Percentiles rank a stretch among this genome's conserved stretches.
These are phyloP conservation scores for Mortierella sp. DNA, from an alignment of 371 early-diverging fungal genomes.

Conservation along the genomic window DNA sequence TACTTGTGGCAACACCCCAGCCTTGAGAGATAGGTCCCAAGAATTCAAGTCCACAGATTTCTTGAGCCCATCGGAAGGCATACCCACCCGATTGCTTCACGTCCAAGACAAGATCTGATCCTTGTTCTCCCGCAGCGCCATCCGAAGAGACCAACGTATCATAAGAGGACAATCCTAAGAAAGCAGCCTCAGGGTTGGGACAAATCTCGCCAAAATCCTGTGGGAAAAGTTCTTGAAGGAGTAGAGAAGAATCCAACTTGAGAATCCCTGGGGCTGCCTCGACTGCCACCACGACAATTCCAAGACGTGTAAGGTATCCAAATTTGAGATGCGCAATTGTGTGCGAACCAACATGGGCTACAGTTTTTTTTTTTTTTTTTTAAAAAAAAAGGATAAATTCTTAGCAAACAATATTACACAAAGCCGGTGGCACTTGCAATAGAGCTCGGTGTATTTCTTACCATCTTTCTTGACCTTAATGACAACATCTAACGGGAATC, in stretches of 20 bases:
- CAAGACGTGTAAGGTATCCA: constrained; percentile 32
- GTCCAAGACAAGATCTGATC: constrained; percentile 28
- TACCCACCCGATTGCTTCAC: constrained; percentile 28
- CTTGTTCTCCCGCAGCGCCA: constrained; percentile 29
- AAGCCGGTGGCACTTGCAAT: neutral
- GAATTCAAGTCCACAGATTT: constrained; percentile 39
- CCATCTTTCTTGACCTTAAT: constrained; percentile 47
- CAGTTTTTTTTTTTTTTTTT: neutral
- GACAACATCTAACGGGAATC: constrained; percentile 32
- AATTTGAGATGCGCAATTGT: constrained; percentile 35
- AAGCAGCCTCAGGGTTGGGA: constrained; percentile 35
- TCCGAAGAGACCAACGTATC: constrained; percentile 29
- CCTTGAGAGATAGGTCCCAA: constrained; percentile 36
- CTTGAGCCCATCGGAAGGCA: constrained; percentile 44
- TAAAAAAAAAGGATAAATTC: neutral
- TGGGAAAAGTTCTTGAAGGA: constrained; percentile 34
- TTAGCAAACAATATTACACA: neutral
- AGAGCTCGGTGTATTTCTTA: constrained; percentile 1
- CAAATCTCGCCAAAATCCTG: constrained; percentile 33
- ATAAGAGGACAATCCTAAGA: constrained; percentile 29
- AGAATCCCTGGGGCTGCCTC: constrained; percentile 36
- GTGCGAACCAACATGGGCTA: constrained; percentile 25
- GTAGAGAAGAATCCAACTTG: constrained; percentile 22
- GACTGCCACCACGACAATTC: constrained; percentile 36
- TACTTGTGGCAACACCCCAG: constrained; percentile 21